phyloP scores from a whole-genome alignment of 768 basidiomycete genomes.

The Coprinopsis marcescibilis region DNA sequence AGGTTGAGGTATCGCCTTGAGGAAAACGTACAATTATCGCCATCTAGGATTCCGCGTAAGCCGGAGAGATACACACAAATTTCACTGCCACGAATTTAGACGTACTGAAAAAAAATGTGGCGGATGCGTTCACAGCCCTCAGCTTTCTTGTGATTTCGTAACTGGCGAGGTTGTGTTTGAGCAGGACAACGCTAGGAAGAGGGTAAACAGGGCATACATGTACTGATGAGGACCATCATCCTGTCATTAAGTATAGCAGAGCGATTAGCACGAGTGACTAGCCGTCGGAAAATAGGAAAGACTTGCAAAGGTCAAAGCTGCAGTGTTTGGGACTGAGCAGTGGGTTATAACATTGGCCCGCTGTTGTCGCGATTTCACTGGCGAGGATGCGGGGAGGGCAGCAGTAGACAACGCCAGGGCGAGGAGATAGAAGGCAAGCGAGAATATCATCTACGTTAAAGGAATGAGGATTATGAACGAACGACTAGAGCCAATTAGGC shows the following conservation, averaged over 20 bases:
- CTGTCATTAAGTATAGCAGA: slow-evolving; percentile 12
- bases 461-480: background rate
- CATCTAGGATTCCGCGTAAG: background rate
- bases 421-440: background rate
- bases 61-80: background rate
- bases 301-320: slow-evolving; percentile 36
- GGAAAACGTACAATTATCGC: slow-evolving; percentile 10
- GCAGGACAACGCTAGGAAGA: background rate
- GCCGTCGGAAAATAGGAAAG: background rate
- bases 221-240: slow-evolving; percentile 32
- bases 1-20: background rate
- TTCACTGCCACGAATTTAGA: background rate
- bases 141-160: slow-evolving; percentile 17
- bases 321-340: slow-evolving; percentile 32
- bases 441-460: background rate
- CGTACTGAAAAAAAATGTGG: slow-evolving; percentile 30
- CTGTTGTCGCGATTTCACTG: slow-evolving; percentile 4
- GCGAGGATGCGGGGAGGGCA: background rate
- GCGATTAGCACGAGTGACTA: background rate
- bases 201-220: slow-evolving; percentile 17
- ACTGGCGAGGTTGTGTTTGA: slow-evolving; percentile 3
- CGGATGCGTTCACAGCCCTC: slow-evolving; percentile 20
- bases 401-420: background rate
- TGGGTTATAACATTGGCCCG: slow-evolving; percentile 27
- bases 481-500: background rate